phyloP scores from a whole-genome alignment of 495 filamentous ascomycete species.

The Echria macrotheca region DNA sequence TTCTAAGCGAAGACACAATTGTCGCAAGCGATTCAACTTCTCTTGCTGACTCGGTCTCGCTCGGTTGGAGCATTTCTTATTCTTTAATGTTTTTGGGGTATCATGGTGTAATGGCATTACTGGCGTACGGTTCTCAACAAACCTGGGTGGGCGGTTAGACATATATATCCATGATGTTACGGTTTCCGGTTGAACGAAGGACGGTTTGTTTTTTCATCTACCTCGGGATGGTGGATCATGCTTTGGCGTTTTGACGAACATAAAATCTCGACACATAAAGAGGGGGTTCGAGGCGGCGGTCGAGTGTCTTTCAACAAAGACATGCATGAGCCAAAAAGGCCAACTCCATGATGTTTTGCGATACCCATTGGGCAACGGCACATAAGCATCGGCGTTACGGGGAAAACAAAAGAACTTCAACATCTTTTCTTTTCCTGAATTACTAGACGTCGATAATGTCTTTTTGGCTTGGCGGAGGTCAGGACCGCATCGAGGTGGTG shows the following conservation, averaged over 20 bases:
- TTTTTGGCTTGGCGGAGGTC: conserved; percentile 27
- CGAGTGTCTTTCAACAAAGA: conserved; percentile 42
- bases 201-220: conserved; percentile 10
- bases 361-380: conserved; percentile 33
- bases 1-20: conserved; percentile 53
- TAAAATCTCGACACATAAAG: conserved; percentile 23
- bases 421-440: conserved; percentile 38
- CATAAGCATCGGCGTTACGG: conserved; percentile 35
- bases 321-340: conserved; percentile 32
- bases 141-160: conserved; percentile 33
- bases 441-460: conserved; percentile 29
- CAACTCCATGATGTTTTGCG: conserved; percentile 29
- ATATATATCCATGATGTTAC: conserved; percentile 28
- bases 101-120: conserved; percentile 24
- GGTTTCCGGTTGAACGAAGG: conserved; percentile 12
- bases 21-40: conserved; percentile 36
- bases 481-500: conserved; percentile 3
- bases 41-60: conserved; percentile 26
- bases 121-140: conserved; percentile 41
- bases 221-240: conserved; percentile 8
- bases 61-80: conserved; percentile 18
- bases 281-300: conserved; percentile 16
- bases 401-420: conserved; percentile 43
- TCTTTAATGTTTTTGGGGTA: conserved; percentile 21
- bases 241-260: conserved; percentile 23